Evolutionary conservation across 495 filamentous ascomycete species (phyloP).

Genomic region (Friedmanniomyces simplex): DNA sequence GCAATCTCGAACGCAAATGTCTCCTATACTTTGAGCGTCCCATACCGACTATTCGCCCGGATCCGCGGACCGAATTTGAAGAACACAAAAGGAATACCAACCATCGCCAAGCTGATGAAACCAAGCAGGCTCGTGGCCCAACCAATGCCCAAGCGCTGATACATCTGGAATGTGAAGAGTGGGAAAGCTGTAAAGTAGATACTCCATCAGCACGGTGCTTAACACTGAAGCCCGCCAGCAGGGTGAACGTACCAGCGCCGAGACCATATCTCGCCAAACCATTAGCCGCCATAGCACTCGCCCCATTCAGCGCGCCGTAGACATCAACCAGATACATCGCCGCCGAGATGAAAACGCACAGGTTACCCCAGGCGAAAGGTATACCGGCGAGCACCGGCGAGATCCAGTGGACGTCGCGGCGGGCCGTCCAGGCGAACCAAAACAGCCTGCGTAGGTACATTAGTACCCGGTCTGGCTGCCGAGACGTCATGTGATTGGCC

Average conservation of each 20-base stretch:
- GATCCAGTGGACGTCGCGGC: conserved; percentile 40
- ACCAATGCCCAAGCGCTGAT: conserved; percentile 29
- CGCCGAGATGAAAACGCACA: conserved; percentile 41
- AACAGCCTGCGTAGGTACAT: conserved; percentile 36
- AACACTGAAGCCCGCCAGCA: no score
- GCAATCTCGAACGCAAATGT: no score
- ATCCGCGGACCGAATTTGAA: conserved; percentile 31
- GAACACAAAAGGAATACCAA: conserved; percentile 36
- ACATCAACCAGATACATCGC: conserved; percentile 46
- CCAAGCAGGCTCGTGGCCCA: conserved; percentile 38
- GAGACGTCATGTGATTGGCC: no score
- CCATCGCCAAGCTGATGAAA: conserved; percentile 33
- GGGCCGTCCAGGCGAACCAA: conserved; percentile 41
- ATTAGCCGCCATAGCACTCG: conserved; percentile 53
- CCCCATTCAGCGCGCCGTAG: conserved; percentile 47
- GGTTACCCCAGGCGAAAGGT: conserved; percentile 58
- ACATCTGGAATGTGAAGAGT: conserved; percentile 43
- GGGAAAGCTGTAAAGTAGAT: no score
- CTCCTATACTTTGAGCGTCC: not conserved
- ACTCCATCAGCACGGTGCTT: not conserved
- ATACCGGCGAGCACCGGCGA: conserved; percentile 46
- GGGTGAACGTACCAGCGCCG: conserved; percentile 30
- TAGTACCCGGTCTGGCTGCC: no score
- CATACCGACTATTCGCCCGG: conserved; percentile 21
- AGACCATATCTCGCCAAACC: conserved; percentile 52